A percentile compares a stretch with the other conserved stretches of the same genome.
Evolutionary conservation across 306 rosid species (phyloP).

Genomic region (Cucurbita maxima): DNA sequence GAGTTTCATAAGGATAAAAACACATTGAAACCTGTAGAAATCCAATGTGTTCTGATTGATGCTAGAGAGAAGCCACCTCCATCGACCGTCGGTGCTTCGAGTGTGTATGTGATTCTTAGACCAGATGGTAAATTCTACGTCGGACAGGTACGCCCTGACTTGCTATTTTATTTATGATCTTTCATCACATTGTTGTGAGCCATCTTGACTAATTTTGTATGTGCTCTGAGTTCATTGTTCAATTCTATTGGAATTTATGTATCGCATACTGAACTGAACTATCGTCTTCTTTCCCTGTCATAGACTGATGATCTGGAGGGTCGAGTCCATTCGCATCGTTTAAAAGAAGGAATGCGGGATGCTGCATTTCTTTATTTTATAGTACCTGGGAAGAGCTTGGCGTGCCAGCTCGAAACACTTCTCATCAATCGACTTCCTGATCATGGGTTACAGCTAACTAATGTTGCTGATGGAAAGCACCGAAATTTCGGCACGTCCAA

Average conservation of each 20-base stretch:
- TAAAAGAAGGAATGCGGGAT: constrained; percentile 59
- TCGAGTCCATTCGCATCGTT: constrained; percentile 51
- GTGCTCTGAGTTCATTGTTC: not conserved
- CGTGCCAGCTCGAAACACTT: constrained; percentile 78
- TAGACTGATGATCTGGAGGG: constrained; percentile 85
- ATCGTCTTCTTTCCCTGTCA: not conserved
- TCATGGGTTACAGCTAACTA: constrained; percentile 51
- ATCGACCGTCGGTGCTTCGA: constrained; percentile 69
- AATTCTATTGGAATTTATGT: not conserved
- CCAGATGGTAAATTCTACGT: constrained; percentile 66
- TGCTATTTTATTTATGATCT: not conserved
- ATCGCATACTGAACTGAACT: not conserved
- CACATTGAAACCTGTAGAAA: constrained; percentile 14
- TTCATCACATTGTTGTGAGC: not conserved
- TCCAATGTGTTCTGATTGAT: constrained; percentile 43
- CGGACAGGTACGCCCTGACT: constrained; percentile 52
- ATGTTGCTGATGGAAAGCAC: constrained; percentile 74
- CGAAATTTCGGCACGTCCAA: constrained; percentile 75
- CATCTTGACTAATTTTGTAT: not conserved
- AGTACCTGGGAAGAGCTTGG: constrained; percentile 71
- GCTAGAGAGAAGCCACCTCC: constrained; percentile 82
- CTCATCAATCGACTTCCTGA: constrained; percentile 82
- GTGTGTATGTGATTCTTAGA: constrained; percentile 72
- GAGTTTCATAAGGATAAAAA: constrained; percentile 27
- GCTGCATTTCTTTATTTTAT: constrained; percentile 48